A percentile compares a stretch with the other conserved stretches of the same genome.
Evolutionary conservation across 139 green algal genomes (phyloP).

Genomic region (Chlamydomonas sphaeroides): DNA sequence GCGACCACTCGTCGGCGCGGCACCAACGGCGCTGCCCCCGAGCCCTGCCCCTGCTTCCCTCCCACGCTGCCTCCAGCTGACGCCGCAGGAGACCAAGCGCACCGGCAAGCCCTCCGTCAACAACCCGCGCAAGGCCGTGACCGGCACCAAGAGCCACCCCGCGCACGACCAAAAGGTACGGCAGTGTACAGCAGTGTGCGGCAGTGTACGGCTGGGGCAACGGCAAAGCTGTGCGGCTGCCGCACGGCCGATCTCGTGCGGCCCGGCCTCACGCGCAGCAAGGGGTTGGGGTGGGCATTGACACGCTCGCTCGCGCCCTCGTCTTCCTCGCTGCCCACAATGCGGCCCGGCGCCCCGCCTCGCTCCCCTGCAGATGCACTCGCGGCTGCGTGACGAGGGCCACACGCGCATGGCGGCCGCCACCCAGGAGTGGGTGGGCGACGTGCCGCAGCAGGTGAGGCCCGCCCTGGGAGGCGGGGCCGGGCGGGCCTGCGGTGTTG

Average conservation of each 20-base stretch:
- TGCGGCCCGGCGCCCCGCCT: neutral
- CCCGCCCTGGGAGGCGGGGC: too few species aligned
- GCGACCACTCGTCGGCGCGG: too few species aligned
- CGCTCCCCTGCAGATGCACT: too few species aligned
- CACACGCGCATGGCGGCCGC: too few species aligned
- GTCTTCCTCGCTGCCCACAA: neutral
- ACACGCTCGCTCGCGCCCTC: too few species aligned
- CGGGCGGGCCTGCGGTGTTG: too few species aligned
- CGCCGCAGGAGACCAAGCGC: conserved; percentile 40
- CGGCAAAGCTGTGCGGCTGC: too few species aligned
- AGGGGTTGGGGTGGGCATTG: neutral
- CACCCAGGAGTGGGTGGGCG: too few species aligned
- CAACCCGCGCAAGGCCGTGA: conserved; percentile 35
- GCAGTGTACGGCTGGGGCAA: neutral
- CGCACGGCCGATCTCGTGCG: neutral
- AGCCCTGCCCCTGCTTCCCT: neutral
- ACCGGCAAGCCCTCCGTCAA: conserved; percentile 42
- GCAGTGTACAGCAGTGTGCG: neutral
- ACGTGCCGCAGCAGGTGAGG: too few species aligned
- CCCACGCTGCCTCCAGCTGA: conserved; percentile 19
- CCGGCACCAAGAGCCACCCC: conserved; percentile 30
- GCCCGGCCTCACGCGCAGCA: neutral
- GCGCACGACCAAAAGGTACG: conserved; percentile 42
- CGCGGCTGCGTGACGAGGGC: too few species aligned
- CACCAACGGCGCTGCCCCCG: too few species aligned